Percentiles rank a stretch among this genome's conserved stretches.
Conservation (phyloP, 2,329 filamentous ascomycete species). For the Talaromyces sp. region DNA sequence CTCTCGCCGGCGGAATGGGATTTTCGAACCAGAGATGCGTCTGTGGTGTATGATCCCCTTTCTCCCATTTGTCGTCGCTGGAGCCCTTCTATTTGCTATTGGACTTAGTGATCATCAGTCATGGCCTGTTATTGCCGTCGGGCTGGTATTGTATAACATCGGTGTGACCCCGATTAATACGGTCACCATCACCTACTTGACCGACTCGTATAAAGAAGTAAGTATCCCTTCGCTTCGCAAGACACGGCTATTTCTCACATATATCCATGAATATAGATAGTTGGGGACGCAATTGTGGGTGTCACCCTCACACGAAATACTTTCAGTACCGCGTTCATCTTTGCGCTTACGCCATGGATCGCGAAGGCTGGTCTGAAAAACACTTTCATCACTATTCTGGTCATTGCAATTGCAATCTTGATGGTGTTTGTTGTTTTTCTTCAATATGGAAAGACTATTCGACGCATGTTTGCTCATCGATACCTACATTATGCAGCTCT, state of each 20-base stretch:
- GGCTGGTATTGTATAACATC: constrained; percentile 1
- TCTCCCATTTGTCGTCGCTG: constrained; percentile 2
- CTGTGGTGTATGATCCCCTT: constrained; percentile 11
- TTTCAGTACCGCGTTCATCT: constrained; percentile 5
- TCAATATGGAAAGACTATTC: constrained; percentile 5
- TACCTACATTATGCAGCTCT: constrained; percentile 1
- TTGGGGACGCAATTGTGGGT: constrained; percentile 4
- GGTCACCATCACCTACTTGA: constrained; percentile 1
- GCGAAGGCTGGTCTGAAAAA: constrained; percentile 1
- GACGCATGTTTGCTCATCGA: constrained; percentile 4
- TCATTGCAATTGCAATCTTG: constrained; percentile 7
- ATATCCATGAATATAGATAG: background rate
- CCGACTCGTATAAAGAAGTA: constrained; percentile 10
- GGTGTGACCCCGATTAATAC: constrained; percentile 3
- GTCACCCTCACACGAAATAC: constrained; percentile 1
- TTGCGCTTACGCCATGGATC: constrained; percentile 2
- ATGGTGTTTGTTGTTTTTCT: constrained; percentile 4
- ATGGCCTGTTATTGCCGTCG: constrained; percentile 8
- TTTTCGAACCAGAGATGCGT: constrained; percentile 14
- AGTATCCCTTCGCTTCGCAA: background rate
- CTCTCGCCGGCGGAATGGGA: constrained; percentile 6
- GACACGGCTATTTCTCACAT: background rate
- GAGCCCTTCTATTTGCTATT: constrained; percentile 8
- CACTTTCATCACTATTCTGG: constrained; percentile 9
- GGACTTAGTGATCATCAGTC: background rate